These are phyloP conservation scores for Cutaneotrichosporon mucoides DNA, from an alignment of 1,284 basidiomycete genomes.

Conservation along the genomic window DNA sequence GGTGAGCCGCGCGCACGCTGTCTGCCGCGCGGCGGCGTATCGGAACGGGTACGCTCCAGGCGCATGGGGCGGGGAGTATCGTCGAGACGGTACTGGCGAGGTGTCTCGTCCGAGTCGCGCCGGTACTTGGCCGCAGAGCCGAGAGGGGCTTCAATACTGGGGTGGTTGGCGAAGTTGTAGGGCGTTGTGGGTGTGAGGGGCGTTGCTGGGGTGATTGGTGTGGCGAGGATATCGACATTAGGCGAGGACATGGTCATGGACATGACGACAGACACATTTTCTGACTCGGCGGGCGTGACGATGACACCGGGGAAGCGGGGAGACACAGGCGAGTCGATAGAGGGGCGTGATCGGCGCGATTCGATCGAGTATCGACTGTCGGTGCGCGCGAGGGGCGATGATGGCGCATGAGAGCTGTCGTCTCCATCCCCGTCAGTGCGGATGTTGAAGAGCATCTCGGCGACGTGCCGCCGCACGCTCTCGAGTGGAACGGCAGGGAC, in stretches of 20 bases:
- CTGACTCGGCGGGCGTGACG: neutral
- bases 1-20: neutral
- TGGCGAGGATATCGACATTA: neutral
- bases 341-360: neutral
- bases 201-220: neutral
- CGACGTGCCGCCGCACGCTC: neutral
- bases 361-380: neutral
- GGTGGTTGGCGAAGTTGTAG: neutral
- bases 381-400: neutral
- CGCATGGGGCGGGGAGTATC: neutral
- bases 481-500: neutral
- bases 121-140: neutral
- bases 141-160: neutral
- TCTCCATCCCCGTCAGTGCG: neutral
- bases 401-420: neutral
- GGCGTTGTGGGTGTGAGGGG: neutral
- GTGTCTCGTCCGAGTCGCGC: neutral
- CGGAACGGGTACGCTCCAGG: neutral
- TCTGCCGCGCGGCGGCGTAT: neutral
- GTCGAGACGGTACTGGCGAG: neutral
- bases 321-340: neutral
- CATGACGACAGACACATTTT: too few species aligned
- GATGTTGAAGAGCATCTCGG: constrained; percentile 5
- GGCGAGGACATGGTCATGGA: neutral
- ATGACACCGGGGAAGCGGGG: neutral